phyloP scores from a whole-genome alignment of 2,329 filamentous ascomycete species.

The Elsinoe arachidis region DNA sequence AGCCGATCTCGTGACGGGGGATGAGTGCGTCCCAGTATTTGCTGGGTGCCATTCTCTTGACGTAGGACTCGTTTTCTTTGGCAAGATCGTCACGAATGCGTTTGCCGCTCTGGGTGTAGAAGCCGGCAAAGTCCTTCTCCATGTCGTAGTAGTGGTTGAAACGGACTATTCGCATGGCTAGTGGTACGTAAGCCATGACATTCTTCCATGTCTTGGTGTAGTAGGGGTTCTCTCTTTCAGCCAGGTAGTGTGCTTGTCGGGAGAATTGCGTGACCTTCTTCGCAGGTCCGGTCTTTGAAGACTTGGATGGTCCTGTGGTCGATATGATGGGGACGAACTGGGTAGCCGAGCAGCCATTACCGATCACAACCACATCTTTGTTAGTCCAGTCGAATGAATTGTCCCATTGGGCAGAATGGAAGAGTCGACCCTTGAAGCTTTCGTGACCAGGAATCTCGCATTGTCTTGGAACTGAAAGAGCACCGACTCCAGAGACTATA shows the following conservation, averaged over 20 bases:
- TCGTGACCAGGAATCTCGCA: conserved; percentile 25
- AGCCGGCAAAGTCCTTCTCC: conserved; percentile 37
- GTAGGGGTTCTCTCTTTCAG: conserved; percentile 35
- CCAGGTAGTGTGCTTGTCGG: conserved; percentile 44
- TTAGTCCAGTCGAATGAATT: conserved; percentile 30
- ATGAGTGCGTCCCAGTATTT: conserved; percentile 38
- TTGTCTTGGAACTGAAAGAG: conserved; percentile 21
- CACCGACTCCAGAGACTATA: conserved; percentile 25
- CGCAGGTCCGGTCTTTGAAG: conserved; percentile 18
- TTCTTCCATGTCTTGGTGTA: conserved; percentile 35
- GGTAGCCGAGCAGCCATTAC: conserved; percentile 48
- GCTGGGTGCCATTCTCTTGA: conserved; percentile 34
- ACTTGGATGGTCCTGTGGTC: conserved; percentile 17
- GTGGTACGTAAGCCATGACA: conserved; percentile 38
- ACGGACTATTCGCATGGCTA: conserved; percentile 38
- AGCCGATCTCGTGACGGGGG: conserved; percentile 38
- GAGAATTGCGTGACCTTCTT: conserved; percentile 40
- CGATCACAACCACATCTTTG: conserved; percentile 33
- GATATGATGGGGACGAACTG: conserved; percentile 48
- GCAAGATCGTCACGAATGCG: conserved; percentile 30
- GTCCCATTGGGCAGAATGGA: conserved; percentile 37
- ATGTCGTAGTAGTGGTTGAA: conserved; percentile 35
- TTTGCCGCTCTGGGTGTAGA: conserved; percentile 32
- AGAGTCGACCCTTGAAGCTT: conserved; percentile 29
- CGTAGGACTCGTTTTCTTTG: conserved; percentile 35